Base-by-base conservation (phyloP, 306 rosid genomes). In the Argentina anserina region DNA sequence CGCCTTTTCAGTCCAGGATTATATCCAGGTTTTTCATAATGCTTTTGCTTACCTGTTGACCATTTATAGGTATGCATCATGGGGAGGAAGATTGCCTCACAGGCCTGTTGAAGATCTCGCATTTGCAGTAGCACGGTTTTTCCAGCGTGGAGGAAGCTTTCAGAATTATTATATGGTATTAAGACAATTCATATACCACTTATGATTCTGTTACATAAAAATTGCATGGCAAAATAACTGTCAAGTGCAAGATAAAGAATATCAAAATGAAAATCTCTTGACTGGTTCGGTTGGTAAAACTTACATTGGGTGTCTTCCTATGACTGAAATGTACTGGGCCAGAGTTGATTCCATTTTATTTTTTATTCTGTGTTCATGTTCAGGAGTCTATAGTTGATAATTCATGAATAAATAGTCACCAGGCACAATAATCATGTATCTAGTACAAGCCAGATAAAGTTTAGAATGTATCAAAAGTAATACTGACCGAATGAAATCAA, bases 61-160 rank as follows among this genome's bases (percentile, higher is more conserved):
- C 62, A 78, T 74, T 75, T 83, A 72, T 81, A 93, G 98, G 98
- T 93, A 83, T 76, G 71, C 97, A 31, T 75, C 83, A 47, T 93
- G 97, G 97, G 98, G 98, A 67, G 97, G 75, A 77, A 85, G 90
- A 69, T 76, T 85, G 84, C 97, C 98, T 63, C 96, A 89, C 79
- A 91, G 98, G 81, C 98, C 96, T 66, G 97, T 74, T 78, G 94
- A 94, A 89, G 98, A 94, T 79, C 94, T 94, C 80, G 97, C 98
- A 52, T 94, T 94, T 86, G 96, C 98, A 14, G 91, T 94, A 76
- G 98, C 94, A 53, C 97, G 98, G 74, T 94, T 93, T 83, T 91
- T 81, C 79, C 92, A 94, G 77, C 96, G 97, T 73, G 90, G 97
- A 73, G 98, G 98, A 80, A 85, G 96, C 92, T 88, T 94, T 80